Evolutionary conservation across 2,329 filamentous ascomycete species (phyloP), one percentile per base, ranked within the genome.

Genomic region (Thielaviopsis populi): DNA sequence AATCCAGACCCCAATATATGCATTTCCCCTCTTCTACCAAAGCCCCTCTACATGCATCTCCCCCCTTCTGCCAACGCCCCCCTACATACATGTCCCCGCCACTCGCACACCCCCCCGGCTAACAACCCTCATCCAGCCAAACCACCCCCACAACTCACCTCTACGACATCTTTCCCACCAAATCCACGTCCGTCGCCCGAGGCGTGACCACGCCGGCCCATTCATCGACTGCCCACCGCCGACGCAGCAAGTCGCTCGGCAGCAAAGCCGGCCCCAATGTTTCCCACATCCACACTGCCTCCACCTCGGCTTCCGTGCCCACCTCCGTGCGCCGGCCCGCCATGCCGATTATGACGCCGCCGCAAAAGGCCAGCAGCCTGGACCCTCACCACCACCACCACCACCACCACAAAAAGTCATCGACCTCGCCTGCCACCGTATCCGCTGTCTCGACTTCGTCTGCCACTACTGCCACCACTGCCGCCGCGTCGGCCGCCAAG

Each of bases 101-200:
- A 64, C 54, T 64, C 53, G 60, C 62, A 48, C 7, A 3, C 30
- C n/a, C n/a, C n/a, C 19, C 41, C 27, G 15, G 11, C 46, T 41
- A 54, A 30, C 27, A 62, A 37, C 22, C 53, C 50, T n/a, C 22
- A n/a, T n/a, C 50, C 27, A 30, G 50, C 24, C 50, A 54, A 33
- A 33, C 24, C 5, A 33, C 24, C 5, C 61, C 53, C 53, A 33
- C 61, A 41, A 27, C 33, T 13, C 33, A 50, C 48, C n/a, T 63
- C 61, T 63, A 63, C 33, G 61, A 63, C 61, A 37, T 63, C 22
- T 63, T 63, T 30, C 61, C 50, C 22, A 11, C 50, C 24, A 54
- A 54, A 54, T 54, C 50, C 2, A n/a, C 50, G 50, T 30, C 50
- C 22, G 27, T 30, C 8, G 30, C 24, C 13, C 50, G 24, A 30